Evolutionary conservation across 805 yeast species (phyloP), one percentile per base, ranked within the genome.

Genomic region (Wickerhamiella brachini): DNA sequence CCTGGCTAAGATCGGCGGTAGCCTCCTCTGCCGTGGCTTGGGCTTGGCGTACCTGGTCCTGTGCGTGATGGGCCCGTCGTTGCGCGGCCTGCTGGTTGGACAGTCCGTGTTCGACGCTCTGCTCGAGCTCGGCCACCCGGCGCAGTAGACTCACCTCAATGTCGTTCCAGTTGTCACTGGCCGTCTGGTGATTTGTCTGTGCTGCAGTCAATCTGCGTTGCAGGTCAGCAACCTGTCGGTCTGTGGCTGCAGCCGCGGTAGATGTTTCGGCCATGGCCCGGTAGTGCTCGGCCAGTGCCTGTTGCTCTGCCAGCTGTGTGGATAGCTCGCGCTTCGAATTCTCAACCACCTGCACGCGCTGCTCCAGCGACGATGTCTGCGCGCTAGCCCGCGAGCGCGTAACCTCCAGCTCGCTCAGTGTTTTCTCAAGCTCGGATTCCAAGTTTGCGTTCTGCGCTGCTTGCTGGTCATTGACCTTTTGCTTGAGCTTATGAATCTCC

Each of bases 111-210:
- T 18, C 23, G 7, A 29, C 24, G 23, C 18, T 45, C n/a, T 46
- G 37, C 20, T 56, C 58, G 18, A 59, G 59, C 34, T 56, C 59
- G 4, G 75, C 63, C 18, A 81, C 70, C 52, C 75, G 76, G 8
- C 67, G 63, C 54, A 73, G 68, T 53, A 87, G 71, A 2, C 79
- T 71, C 41, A 83, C 75, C 64, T 93, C 97, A 44, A 87, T 80
- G 18, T 79, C 69, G 51, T 83, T 81, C 95, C 95, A 86, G 63
- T 83, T 85, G 55, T 81, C 86, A 51, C 82, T 82, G 0, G 90
- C 83, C 15, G 80, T 74, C 7, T 84, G 75, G 56, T 85, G 82
- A 63, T 88, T 93, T 2, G 77, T 69, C 59, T 83, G 88, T 20
- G 85, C 61, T 15, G 74, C 67, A 44, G 75, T 78, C 56, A 81